Evolutionary conservation across 2,329 filamentous ascomycete species (phyloP), one percentile per base, ranked within the genome.

Genomic region (Periconia sp.): DNA sequence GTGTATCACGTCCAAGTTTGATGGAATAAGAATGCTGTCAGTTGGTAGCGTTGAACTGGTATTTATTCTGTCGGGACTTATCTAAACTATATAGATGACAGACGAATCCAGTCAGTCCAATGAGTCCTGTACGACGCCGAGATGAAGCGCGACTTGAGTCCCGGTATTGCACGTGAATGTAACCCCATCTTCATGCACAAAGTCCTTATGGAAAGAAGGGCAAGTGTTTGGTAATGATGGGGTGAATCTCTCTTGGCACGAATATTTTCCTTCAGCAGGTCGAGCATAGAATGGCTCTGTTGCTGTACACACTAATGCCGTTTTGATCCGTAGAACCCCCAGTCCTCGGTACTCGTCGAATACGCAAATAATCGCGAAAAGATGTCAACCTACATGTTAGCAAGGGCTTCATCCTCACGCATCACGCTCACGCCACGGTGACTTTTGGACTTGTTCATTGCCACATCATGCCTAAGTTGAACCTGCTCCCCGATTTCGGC

Each of bases 281-380:
- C 79, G 79, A 79, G 79, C 82, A 85, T 83, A 74, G 79, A 69
- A 79, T 73, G 76, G 77, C 78, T 74, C 79, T 66, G 81, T 79
- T 78, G 84, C 84, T 87, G 85, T 88, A 88, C 85, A 87, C 85
- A 88, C 84, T 82, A 81, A 87, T 87, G 85, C 85, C 82, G 75
- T 71, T 58, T 61, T 63, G 63, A 59, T 53, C 57, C 41, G 56
- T 37, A n/a, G 33, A 37, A 50, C 55, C 55, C 51, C 55, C 54
- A 58, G 41, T 51, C 51, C 41, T 30, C 56, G 52, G 55, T 53
- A 40, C 52, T 56, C 52, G 55, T 52, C 37, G 45, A 41, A 31
- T 8, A 23, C 33, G 48, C 45, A 30, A 51, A 20, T 37, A 41
- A 52, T 47, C 41, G 43, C 13, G 50, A 13, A 23, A 18, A 44